A percentile compares a stretch with the other conserved stretches of the same genome.
Evolutionary conservation across 805 yeast species (phyloP).

Genomic region (Starmerella geochares): DNA sequence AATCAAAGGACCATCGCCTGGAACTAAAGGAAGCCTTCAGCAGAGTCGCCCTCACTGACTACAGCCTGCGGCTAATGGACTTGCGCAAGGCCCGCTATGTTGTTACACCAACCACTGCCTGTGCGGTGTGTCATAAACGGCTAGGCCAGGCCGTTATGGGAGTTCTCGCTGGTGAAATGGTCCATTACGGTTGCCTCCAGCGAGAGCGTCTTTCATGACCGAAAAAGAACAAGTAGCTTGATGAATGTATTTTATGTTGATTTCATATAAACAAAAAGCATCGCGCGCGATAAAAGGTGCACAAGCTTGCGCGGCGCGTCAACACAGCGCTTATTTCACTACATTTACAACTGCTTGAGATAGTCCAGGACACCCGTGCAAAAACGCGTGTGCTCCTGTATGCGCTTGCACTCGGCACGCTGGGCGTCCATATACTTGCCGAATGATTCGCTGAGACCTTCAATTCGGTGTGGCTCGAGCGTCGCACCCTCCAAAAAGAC

Average conservation of each 20-base stretch:
- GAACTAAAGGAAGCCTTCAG: slow-evolving; percentile 9
- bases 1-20: neutral
- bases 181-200: slow-evolving; percentile 21
- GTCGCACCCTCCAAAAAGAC: slow-evolving; percentile 36
- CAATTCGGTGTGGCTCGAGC: slow-evolving; percentile 22
- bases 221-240: too few relatives aligned
- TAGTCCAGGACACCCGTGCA: slow-evolving; percentile 60
- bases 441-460: slow-evolving; percentile 37
- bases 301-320: too few relatives aligned
- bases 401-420: slow-evolving; percentile 35
- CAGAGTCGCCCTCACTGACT: slow-evolving; percentile 17
- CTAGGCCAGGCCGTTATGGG: slow-evolving; percentile 22
- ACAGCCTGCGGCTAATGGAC: slow-evolving; percentile 11
- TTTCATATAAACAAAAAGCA: too few relatives aligned
- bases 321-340: too few relatives aligned
- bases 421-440: slow-evolving; percentile 42
- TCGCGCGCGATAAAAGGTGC: too few relatives aligned
- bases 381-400: slow-evolving; percentile 64
- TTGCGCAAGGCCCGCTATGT: slow-evolving; percentile 1
- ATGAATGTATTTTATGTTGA: too few relatives aligned
- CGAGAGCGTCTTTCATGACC: neutral
- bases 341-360: slow-evolving; percentile 7
- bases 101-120: slow-evolving; percentile 13
- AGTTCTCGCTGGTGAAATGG: slow-evolving; percentile 5
- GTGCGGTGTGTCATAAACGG: slow-evolving; percentile 22